These are phyloP conservation scores for Cladosporium cucumerinum DNA, from an alignment of 2,329 filamentous ascomycete genomes.

Conservation along the genomic window DNA sequence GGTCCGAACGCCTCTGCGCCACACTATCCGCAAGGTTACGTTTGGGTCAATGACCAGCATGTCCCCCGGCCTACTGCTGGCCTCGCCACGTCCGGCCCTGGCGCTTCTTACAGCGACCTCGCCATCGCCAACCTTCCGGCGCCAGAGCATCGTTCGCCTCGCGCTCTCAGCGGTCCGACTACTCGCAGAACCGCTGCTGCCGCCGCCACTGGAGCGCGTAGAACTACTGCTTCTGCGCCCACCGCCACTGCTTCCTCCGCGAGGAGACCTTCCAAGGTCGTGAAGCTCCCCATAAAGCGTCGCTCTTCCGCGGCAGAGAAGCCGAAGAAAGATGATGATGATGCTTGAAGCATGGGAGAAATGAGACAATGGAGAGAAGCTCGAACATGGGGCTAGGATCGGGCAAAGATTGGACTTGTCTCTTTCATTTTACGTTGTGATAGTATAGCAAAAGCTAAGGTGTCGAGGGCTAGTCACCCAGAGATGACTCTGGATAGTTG, in stretches of 20 bases:
- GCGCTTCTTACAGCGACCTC: background rate
- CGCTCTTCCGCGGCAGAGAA: background rate
- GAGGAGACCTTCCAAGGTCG: background rate
- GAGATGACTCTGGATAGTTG: background rate
- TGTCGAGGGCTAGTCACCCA: constrained; percentile 1
- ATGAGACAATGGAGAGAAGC: background rate
- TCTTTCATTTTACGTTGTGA: background rate
- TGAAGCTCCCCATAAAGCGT: background rate
- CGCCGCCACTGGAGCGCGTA: background rate
- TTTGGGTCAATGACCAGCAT: background rate
- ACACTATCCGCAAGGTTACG: background rate
- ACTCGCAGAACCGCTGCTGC: background rate
- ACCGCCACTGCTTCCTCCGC: background rate
- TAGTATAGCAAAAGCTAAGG: too few relatives aligned
- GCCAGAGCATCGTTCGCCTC: background rate
- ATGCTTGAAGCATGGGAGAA: background rate
- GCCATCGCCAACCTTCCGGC: background rate
- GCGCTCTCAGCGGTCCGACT: background rate
- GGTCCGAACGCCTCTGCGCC: background rate
- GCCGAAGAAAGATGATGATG: background rate
- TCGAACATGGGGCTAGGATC: background rate
- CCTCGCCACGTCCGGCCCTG: background rate
- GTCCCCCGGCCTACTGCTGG: background rate
- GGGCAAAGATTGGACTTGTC: too few relatives aligned
- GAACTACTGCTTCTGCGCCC: background rate